Evolutionary conservation across 495 filamentous ascomycete genomes (phyloP), one percentile per base, ranked within the genome.

Genomic region (Penicillium atrosanguineum): DNA sequence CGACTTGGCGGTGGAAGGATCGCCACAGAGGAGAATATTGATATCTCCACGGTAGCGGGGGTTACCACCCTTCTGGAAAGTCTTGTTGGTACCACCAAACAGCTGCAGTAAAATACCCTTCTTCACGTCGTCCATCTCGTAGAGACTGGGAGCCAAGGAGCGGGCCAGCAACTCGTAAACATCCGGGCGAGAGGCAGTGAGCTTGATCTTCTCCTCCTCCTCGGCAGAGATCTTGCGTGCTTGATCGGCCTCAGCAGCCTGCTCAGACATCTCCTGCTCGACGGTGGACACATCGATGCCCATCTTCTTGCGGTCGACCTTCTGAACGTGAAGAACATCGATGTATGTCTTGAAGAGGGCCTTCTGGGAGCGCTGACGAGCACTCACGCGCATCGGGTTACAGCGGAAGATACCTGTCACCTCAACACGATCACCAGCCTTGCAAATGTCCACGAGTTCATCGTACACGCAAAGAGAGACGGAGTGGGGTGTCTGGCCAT

Each of bases 61-160:
- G 62, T 88, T 95, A 51, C 91, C 94, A 44, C 94, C 94, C 69
- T 96, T 96, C 60, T 97, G 87, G 68, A 98, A 98, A 0, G 88
- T 86, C 71, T 98, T 98, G 75, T 98, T 98, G n/a, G 94, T 97
- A 23, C 94, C 94, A 15, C 94, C 95, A 64, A 98, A 98, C 43
- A 98, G 79, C 62, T 98, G 94, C 4, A 98, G 84, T 11, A 98
- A 76, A 50, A 98, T 95, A 25, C 94, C 94, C 69, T 98, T 98
- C 81, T 97, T 97, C 34, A 97, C 90, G 66, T 99, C 94, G 53
- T 97, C 95, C 88, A 94, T 90, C 68, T 99, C 94, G 73, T 95
- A 97, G 59, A 99, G 83, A 53, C 90, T 96, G 18, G 94, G 94
- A 2, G 95, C 95, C 20, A 99, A 73, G 0, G 94, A 97, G 14